Evolutionary conservation across 2,329 filamentous ascomycete species (phyloP).

Genomic region (Aspergillus tanneri): DNA sequence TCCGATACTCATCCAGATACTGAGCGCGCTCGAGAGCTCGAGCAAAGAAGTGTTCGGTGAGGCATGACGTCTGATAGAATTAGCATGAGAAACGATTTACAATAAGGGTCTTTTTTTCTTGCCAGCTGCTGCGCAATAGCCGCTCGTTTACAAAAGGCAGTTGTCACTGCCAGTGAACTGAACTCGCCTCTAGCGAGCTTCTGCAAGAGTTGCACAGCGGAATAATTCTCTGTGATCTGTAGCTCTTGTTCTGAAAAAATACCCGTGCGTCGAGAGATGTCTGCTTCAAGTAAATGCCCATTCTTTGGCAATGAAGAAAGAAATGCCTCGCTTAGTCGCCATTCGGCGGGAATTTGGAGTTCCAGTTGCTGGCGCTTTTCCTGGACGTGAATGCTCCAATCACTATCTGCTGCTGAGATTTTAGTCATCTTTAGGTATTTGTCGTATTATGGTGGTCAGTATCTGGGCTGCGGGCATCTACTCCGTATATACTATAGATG

Average conservation of each 20-base stretch:
- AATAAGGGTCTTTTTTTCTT: constrained; percentile 2
- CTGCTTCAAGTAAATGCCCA: constrained; percentile 22
- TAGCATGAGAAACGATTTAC: background rate
- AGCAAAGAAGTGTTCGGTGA: constrained; percentile 41
- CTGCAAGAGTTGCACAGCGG: constrained; percentile 20
- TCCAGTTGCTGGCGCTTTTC: constrained; percentile 31
- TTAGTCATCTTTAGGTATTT: constrained; percentile 12
- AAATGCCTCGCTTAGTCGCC: constrained; percentile 26
- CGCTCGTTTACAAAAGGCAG: constrained; percentile 42
- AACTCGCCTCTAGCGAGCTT: constrained; percentile 21
- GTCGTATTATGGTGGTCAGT: background rate
- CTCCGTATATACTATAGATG: no score
- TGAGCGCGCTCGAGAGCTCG: constrained; percentile 38
- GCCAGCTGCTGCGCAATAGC: constrained; percentile 41
- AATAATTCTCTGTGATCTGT: constrained; percentile 44
- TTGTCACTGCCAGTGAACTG: constrained; percentile 24
- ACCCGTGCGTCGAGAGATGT: constrained; percentile 35
- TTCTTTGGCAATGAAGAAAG: constrained; percentile 9
- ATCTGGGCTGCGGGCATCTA: no score
- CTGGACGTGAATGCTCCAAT: constrained; percentile 24
- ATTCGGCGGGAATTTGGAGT: constrained; percentile 35
- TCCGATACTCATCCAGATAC: constrained; percentile 37
- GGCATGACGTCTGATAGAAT: constrained; percentile 27
- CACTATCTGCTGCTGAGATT: background rate
- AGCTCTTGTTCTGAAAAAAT: constrained; percentile 49